Evolutionary conservation across 257 asterid species (phyloP), one percentile per base, ranked within the genome.

Genomic region (Fraxinus anomala): DNA sequence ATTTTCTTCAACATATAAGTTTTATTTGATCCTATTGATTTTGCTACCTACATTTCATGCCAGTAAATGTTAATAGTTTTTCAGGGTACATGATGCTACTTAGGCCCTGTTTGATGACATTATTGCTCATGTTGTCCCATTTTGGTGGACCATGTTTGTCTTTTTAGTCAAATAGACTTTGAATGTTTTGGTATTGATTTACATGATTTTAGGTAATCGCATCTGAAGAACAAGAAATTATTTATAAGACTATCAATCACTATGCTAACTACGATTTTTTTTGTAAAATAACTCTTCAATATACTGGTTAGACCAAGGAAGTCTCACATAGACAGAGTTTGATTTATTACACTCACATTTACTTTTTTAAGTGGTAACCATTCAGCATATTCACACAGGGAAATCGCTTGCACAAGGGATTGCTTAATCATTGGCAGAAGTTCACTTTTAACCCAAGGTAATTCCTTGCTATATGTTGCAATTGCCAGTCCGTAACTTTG

Each of bases 401-500:
- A 68, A 93, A 88, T 78, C 97, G 99, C 79, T 88, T 95, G 83
- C 96, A 96, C 76, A 93, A 92, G 89, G 97, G 92, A 80, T 85
- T 95, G 79, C 81, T 91, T 84, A 92, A 87, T 86, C 99, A 95
- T 85, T 95, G 97, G 96, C 98, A 90, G 90, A 95, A 93, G 81
- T 95, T 93, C 86, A 95, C 98, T 76, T 95, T 95, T 75, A 95
- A 95, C 82, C 97, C 99, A 0, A 95, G 98, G 98, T 93, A 89
- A 85, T 70, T 51, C 67, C 78, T 37, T 59, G 61, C 70, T 73
- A 24, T 71, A 12, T 76, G 77, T 59, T 73, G 61, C 12, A 39
- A 59, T 79, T 33, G 47, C 79, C 30, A 21, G 66, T n/a, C 66
- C 21, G 66, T 56, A 56, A 19, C 3, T 56, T 56, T 1, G 1